Base-by-base conservation (phyloP, 352 stramenopile genomes). In the Peronospora farinosa region DNA sequence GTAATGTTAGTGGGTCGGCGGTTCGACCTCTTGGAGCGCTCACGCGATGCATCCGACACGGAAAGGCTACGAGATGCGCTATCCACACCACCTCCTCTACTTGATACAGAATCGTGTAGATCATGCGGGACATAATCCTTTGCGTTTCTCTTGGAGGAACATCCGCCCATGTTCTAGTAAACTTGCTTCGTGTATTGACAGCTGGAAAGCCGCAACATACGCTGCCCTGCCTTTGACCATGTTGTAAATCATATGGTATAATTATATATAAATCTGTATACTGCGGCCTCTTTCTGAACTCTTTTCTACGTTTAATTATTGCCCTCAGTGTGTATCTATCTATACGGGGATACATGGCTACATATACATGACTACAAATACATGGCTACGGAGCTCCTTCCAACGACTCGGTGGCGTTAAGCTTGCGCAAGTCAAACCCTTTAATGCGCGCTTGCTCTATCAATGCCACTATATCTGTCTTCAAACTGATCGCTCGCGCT, bases 381-480 rank as follows among this genome's bases (percentile, higher is more conserved):
- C 23, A 19, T 46, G 28, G 23, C 33, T 49, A 19, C 21, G 30
- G 25, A 38, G 33, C n/a, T 27, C 23, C 37, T 12, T 52, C 56
- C 7, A 59, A 28, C 13, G 33, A 23, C 3, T 16, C 44, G 6
- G 67, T 65, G 0, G 47, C 49, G 4, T 57, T 72, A 6, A 91
- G 51, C 30, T 79, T 83, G 10, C 67, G 65, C 13, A 90, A 67
- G 59, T 92, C 78, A 3, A 92, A 39, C 12, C 73, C 78, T 49
- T 90, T 64, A 16, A 60, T 67, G n/a, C 69, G 69, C 5, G 82
- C 82, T 31, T 84, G 63, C 17, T 87, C 78, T 27, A 93, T 67
- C 39, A 93, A 49, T n/a, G 67, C 57, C 25, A 86, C 65, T 38
- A 93, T 53, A 48, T 93, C 80, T 25, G 51, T 65, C 40, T 81